These are phyloP conservation scores for Entophlyctis luteolus DNA, from an alignment of 192 early-diverging fungal genomes.

Conservation along the genomic window DNA sequence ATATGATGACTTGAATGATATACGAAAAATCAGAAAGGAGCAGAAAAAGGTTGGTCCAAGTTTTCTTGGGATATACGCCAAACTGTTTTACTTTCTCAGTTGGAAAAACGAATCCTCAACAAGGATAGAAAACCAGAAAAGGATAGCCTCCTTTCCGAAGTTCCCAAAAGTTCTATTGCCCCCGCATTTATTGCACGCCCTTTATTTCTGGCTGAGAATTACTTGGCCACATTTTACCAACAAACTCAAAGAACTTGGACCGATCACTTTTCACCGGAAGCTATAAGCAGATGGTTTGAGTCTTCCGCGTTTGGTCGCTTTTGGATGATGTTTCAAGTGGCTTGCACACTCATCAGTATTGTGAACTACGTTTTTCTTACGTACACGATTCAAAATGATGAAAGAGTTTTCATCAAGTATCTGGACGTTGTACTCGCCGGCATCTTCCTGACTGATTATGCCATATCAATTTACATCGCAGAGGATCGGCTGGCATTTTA, in stretches of 20 bases:
- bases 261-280: conserved; percentile 42
- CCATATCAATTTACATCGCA: conserved; percentile 49
- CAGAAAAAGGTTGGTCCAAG: conserved; percentile 15
- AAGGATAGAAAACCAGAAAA: not conserved
- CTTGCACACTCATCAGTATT: conserved; percentile 44
- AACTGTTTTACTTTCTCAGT: not conserved
- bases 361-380: conserved; percentile 53
- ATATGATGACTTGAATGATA: conserved; percentile 45
- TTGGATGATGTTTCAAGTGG: conserved; percentile 57
- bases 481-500: conserved; percentile 51
- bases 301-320: conserved; percentile 34
- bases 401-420: conserved; percentile 37
- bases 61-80: not conserved
- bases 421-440: conserved; percentile 43
- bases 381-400: conserved; percentile 25
- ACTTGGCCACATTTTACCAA: conserved; percentile 32
- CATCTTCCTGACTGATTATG: conserved; percentile 48
- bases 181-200: conserved; percentile 17
- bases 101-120: conserved; percentile 13
- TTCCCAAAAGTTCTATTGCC: not conserved
- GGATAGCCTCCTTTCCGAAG: not conserved
- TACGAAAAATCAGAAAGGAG: conserved; percentile 54
- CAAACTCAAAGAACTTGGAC: conserved; percentile 41
- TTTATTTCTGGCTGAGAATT: conserved; percentile 39
- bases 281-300: conserved; percentile 44